Base-by-base conservation (phyloP, 768 basidiomycete species). In the Floccularia luteovirens region DNA sequence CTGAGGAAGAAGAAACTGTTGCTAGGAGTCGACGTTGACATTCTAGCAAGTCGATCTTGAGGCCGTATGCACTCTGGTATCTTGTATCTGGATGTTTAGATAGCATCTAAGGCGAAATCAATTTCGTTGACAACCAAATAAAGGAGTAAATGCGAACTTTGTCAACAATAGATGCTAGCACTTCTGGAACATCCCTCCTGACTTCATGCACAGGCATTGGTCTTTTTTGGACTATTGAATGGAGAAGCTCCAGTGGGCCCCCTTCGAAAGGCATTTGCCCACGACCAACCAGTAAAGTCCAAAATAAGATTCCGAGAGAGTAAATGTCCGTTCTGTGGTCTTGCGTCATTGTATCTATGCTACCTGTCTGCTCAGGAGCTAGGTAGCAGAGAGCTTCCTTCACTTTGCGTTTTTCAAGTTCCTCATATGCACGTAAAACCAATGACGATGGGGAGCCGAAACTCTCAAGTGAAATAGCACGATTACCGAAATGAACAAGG, bases 121-220 rank as follows among this genome's bases (percentile, higher is more conserved):
- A 13, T 22, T 37, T 37, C 21, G 22, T 37, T 37, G 8, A 10
- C 8, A 19, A 12, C 2, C 24, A 23, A 2, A 14, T 14, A 7
- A 28, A 12, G n/a, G 11, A 30, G 17, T 2, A 30, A 13, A 12
- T 23, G 24, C 54, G 32, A 48, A 72, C 79, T 66, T 80, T 83
- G 48, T 83, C 80, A 42, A 87, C 73, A 35, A 87, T 81, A 42
- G 67, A 62, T 3, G 80, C 80, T 16, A 87, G 58, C 10, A 87
- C 82, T 45, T 79, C 75, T 1, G 84, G 82, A 3, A 84, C 69
- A 53, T 87, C 84, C 34, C 80, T 65, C 31, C 84, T 67, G 14
- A 84, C 76, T 51, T 85, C 82, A 46, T 84, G 81, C 10, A 85
- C 82, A 6, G 79, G 78, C 75, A 82, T 82, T 0, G 82, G 79